Evolutionary conservation across 441 rosid genomes (phyloP).

Genomic region (Aquilaria agallochum): DNA sequence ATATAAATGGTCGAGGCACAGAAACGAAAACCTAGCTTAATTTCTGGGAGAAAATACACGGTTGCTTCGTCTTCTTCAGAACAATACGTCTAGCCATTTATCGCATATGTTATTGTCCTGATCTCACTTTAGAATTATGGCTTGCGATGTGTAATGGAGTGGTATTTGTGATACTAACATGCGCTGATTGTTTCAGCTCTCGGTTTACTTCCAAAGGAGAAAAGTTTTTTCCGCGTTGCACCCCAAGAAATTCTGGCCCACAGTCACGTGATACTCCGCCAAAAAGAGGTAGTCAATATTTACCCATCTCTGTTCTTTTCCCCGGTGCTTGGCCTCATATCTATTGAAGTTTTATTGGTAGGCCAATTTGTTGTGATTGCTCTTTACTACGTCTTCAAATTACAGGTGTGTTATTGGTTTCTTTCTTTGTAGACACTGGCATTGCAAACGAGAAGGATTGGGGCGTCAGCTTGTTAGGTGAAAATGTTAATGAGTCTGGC

Average conservation of each 20-base stretch:
- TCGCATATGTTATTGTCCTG: too few relatives aligned
- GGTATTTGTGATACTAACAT: too few relatives aligned
- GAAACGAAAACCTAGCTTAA: too few relatives aligned
- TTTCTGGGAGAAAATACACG: too few relatives aligned
- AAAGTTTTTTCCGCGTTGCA: conserved; percentile 77
- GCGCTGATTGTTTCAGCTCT: conserved; percentile 39
- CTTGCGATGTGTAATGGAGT: too few relatives aligned
- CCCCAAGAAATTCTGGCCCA: conserved; percentile 82
- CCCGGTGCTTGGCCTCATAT: neutral
- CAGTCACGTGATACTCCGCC: conserved; percentile 96
- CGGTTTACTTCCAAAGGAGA: conserved; percentile 70
- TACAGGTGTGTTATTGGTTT: conserved; percentile 10
- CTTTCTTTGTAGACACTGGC: conserved; percentile 67
- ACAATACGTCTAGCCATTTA: too few relatives aligned
- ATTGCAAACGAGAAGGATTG: conserved; percentile 98
- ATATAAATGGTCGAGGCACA: too few relatives aligned
- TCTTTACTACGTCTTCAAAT: conserved; percentile 7
- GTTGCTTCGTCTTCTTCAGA: too few relatives aligned
- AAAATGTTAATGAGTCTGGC: conserved; percentile 79
- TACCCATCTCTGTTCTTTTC: neutral
- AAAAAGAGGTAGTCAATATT: conserved; percentile 61
- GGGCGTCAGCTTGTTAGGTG: conserved; percentile 86
- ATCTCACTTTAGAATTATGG: too few relatives aligned
- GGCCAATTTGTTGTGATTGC: neutral
- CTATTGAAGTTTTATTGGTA: too few relatives aligned